A percentile compares a stretch with the other conserved stretches of the same genome.
These are phyloP conservation scores for Ramichloridium luteum DNA, from an alignment of 2,329 filamentous ascomycete genomes.

Conservation along the genomic window DNA sequence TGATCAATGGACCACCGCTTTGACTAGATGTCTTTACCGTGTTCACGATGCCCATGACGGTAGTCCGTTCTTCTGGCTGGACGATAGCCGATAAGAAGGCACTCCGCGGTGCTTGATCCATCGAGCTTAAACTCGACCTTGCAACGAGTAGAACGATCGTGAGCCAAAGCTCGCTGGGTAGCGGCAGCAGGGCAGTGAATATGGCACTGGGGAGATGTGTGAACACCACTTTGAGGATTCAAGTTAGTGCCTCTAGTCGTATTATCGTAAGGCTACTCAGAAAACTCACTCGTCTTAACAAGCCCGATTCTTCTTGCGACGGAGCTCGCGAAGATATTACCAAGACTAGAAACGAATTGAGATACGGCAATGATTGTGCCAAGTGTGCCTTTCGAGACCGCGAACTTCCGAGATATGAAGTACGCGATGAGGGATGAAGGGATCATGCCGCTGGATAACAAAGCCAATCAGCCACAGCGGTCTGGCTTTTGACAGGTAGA, in stretches of 20 bases:
- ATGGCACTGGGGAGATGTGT: slow-evolving; percentile 59
- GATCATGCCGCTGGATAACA: slow-evolving; percentile 54
- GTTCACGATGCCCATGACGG: slow-evolving; percentile 59
- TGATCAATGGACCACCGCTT: slow-evolving; percentile 50
- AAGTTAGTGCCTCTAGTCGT: too few species aligned
- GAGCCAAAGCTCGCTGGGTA: slow-evolving; percentile 41
- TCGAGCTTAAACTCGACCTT: slow-evolving; percentile 50
- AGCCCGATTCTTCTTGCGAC: slow-evolving; percentile 52
- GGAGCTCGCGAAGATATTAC: slow-evolving; percentile 42
- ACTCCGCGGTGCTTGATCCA: slow-evolving; percentile 59
- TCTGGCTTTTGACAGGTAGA: neutral
- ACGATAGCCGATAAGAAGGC: slow-evolving; percentile 58
- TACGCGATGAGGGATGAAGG: slow-evolving; percentile 38
- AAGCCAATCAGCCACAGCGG: too few species aligned
- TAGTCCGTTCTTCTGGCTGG: slow-evolving; percentile 53
- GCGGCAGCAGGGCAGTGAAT: slow-evolving; percentile 48
- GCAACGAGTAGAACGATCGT: slow-evolving; percentile 50
- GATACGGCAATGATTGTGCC: slow-evolving; percentile 42
- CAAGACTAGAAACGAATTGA: slow-evolving; percentile 28
- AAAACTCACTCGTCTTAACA: slow-evolving; percentile 52
- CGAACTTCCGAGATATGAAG: slow-evolving; percentile 43
- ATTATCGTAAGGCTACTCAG: too few species aligned
- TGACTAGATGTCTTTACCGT: slow-evolving; percentile 54
- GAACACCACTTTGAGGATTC: slow-evolving; percentile 33
- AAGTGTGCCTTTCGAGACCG: slow-evolving; percentile 37